Percentiles rank a stretch among this genome's conserved stretches.
These are phyloP conservation scores for Chrysoporthe austroafricana DNA, from an alignment of 2,329 filamentous ascomycete species.

Conservation along the genomic window DNA sequence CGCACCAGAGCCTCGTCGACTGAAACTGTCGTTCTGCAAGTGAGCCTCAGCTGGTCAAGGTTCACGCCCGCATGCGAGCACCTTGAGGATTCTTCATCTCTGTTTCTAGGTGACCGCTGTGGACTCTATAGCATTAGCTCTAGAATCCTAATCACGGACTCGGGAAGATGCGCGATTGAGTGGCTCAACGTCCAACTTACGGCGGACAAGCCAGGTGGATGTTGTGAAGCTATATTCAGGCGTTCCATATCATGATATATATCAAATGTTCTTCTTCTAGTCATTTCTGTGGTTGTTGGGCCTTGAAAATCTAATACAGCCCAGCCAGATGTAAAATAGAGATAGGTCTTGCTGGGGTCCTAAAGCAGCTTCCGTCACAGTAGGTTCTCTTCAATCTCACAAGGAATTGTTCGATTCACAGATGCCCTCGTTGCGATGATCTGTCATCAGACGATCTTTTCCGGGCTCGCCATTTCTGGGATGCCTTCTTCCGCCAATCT, in stretches of 20 bases:
- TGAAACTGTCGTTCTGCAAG: not conserved
- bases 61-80: not conserved
- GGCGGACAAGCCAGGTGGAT: not conserved
- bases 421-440: not conserved
- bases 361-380: not conserved
- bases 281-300: not conserved
- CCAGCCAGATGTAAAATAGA: not conserved
- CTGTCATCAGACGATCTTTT: not conserved
- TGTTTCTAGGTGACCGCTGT: not conserved
- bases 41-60: not conserved
- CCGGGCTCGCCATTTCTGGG: not conserved
- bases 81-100: not conserved
- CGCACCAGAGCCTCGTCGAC: not conserved
- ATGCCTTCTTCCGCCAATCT: slow-evolving; percentile 26
- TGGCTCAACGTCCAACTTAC: not conserved
- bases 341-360: not conserved
- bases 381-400: not conserved
- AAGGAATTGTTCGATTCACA: not conserved
- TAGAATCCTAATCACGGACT: not conserved
- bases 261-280: not conserved
- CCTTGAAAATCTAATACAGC: not conserved
- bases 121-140: not conserved
- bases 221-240: not conserved
- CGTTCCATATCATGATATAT: not conserved
- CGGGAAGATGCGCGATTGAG: not conserved